Evolutionary conservation across 495 filamentous ascomycete species (phyloP).

Genomic region (Achaetomiella virescens): DNA sequence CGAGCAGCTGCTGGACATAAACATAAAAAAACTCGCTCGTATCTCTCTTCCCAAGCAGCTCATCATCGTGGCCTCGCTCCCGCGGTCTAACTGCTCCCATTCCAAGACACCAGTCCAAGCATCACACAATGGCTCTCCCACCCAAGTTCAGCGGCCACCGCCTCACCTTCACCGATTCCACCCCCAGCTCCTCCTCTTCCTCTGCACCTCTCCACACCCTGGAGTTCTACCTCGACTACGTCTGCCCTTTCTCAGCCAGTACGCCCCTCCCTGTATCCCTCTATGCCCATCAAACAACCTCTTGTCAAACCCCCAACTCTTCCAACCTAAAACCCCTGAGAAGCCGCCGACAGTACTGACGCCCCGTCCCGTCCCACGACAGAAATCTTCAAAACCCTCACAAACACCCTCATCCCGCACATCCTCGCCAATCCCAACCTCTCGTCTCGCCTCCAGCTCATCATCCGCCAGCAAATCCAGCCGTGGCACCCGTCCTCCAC

Average conservation of each 20-base stretch:
- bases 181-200: slow-evolving; percentile 26
- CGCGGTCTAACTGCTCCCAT: background rate
- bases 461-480: slow-evolving; percentile 89
- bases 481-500: slow-evolving; percentile 94
- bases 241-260: slow-evolving; percentile 59
- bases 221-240: slow-evolving; percentile 81
- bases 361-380: background rate
- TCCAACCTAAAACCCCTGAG: too few relatives aligned
- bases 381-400: slow-evolving; percentile 56
- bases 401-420: slow-evolving; percentile 50
- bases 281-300: slow-evolving; percentile 39
- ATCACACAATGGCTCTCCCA: slow-evolving; percentile 62
- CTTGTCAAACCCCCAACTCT: background rate
- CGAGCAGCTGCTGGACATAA: too few relatives aligned
- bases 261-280: slow-evolving; percentile 27
- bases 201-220: slow-evolving; percentile 56
- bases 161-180: slow-evolving; percentile 35
- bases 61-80: too few relatives aligned
- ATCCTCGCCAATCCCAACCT: slow-evolving; percentile 51
- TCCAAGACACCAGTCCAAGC: background rate
- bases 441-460: slow-evolving; percentile 54
- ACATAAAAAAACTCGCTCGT: too few relatives aligned
- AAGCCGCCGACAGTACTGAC: background rate
- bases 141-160: slow-evolving; percentile 72
- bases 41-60: too few relatives aligned